A percentile compares a stretch with the other conserved stretches of the same genome.
These are phyloP conservation scores for Asterionellopsis glacialis DNA, from an alignment of 108 stramenopile species.

Conservation along the genomic window DNA sequence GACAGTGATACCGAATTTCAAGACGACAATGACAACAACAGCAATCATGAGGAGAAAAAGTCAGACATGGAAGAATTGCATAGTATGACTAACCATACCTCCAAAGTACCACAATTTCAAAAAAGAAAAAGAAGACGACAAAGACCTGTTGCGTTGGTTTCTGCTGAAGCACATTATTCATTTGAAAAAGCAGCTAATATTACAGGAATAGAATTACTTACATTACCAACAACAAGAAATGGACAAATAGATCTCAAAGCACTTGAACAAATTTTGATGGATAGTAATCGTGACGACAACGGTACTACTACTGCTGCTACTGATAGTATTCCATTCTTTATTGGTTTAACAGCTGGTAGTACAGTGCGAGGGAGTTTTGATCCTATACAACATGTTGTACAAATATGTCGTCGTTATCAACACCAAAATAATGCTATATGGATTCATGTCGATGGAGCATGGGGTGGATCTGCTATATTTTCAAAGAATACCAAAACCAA, in stretches of 20 bases:
- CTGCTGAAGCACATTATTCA: slow-evolving; percentile 54
- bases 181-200: slow-evolving; percentile 38
- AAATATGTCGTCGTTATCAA: slow-evolving; percentile 14
- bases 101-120: too few species aligned
- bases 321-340: slow-evolving; percentile 38
- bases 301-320: not conserved
- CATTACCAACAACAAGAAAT: slow-evolving; percentile 13
- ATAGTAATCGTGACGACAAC: slow-evolving; percentile 6
- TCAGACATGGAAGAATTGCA: too few species aligned
- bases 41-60: too few species aligned
- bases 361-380: slow-evolving; percentile 59
- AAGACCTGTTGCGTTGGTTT: slow-evolving; percentile 47
- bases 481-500: slow-evolving; percentile 13
- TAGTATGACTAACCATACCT: too few species aligned
- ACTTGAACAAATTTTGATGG: slow-evolving; percentile 14
- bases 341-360: slow-evolving; percentile 46
- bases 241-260: slow-evolving; percentile 29
- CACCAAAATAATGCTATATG: slow-evolving; percentile 11
- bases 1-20: too few species aligned
- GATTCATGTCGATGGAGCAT: slow-evolving; percentile 60
- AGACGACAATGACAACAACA: too few species aligned
- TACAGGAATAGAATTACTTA: slow-evolving; percentile 28
- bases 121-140: slow-evolving; percentile 7
- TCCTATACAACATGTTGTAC: slow-evolving; percentile 34
- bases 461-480: slow-evolving; percentile 55